Conservation (phyloP, 768 basidiomycete species). For the Calocybe indica region DNA sequence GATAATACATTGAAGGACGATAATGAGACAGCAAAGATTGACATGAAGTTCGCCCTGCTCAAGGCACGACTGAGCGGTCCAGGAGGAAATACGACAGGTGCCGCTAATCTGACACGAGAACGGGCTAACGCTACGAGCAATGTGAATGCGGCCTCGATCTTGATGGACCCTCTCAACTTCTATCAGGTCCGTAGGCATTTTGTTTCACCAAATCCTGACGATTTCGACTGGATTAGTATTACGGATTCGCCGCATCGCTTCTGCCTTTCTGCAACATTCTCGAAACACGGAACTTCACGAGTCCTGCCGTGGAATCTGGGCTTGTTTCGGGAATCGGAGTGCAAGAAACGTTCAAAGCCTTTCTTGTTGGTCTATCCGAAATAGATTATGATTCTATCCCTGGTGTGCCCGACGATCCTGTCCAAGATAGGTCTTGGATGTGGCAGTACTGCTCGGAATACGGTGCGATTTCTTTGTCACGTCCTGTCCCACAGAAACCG, state of each 20-base stretch:
- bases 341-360: constrained; percentile 30
- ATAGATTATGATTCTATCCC: constrained; percentile 41
- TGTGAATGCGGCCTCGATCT: constrained; percentile 32
- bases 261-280: constrained; percentile 43
- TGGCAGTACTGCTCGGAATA: constrained; percentile 50
- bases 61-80: constrained; percentile 37
- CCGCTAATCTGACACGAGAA: constrained; percentile 25
- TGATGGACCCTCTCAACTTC: constrained; percentile 44
- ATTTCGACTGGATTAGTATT: constrained; percentile 26
- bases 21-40: constrained; percentile 24
- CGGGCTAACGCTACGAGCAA: constrained; percentile 29
- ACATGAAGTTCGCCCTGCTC: constrained; percentile 37
- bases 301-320: constrained; percentile 29
- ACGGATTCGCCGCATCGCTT: constrained; percentile 36
- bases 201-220: not conserved
- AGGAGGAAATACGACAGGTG: constrained; percentile 31
- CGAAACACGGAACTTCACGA: constrained; percentile 38
- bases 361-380: constrained; percentile 35
- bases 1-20: constrained; percentile 26
- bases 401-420: constrained; percentile 33
- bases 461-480: constrained; percentile 18
- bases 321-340: constrained; percentile 27
- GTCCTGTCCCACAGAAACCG: not conserved
- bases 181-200: constrained; percentile 31
- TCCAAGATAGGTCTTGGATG: constrained; percentile 42